Evolutionary conservation across 345 rosid genomes (phyloP).

Genomic region (Conringia planisiliqua): DNA sequence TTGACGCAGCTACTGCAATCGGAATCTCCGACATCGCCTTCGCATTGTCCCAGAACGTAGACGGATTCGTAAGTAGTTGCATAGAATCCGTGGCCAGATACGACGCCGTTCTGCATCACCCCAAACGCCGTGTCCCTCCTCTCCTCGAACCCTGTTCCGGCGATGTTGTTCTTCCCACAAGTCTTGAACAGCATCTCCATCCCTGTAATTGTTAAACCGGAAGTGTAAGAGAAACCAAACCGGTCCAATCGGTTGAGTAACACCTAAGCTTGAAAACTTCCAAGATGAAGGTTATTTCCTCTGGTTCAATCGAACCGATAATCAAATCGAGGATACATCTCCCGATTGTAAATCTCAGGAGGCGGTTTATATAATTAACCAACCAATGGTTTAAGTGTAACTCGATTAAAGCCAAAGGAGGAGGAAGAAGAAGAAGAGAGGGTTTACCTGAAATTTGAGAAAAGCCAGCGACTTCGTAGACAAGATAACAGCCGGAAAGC

Average conservation of each 20-base stretch:
- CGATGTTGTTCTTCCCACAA: constrained; percentile 62
- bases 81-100: constrained; percentile 66
- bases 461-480: constrained; percentile 83
- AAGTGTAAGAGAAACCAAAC: background rate
- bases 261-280: background rate
- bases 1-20: constrained; percentile 84
- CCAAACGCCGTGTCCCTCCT: constrained; percentile 80
- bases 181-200: constrained; percentile 85
- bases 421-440: background rate
- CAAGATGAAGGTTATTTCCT: background rate
- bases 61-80: constrained; percentile 67
- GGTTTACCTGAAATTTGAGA: constrained; percentile 55
- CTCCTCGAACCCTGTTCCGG: constrained; percentile 83
- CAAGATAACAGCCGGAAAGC: constrained; percentile 80
- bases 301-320: background rate
- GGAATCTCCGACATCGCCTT: constrained; percentile 92
- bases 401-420: background rate
- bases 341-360: background rate
- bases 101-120: constrained; percentile 66
- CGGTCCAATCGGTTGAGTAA: background rate
- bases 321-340: background rate
- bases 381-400: background rate
- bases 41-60: constrained; percentile 83
- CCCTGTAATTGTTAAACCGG: constrained; percentile 34
- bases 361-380: background rate